phyloP scores from a whole-genome alignment of 192 early-diverging fungal species.

The Mycoemilia scoparia region DNA sequence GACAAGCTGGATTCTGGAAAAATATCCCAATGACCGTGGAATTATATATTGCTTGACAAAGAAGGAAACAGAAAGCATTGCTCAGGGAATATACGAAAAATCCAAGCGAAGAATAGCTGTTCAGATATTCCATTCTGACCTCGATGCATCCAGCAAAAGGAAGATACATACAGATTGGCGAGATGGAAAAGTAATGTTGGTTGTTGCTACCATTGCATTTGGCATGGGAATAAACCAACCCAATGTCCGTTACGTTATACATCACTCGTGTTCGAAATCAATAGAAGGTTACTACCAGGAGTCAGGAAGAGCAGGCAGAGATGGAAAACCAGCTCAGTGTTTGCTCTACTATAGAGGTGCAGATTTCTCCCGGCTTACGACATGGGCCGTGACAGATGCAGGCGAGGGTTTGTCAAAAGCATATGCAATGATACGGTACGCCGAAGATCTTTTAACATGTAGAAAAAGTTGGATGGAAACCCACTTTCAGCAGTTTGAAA shows the following conservation, averaged over 20 bases:
- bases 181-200: slow-evolving; percentile 12
- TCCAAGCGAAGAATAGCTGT: slow-evolving; percentile 28
- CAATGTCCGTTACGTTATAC: slow-evolving; percentile 31
- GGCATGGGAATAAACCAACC: slow-evolving; percentile 34
- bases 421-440: slow-evolving; percentile 40
- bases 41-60: slow-evolving; percentile 54
- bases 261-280: slow-evolving; percentile 26
- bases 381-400: slow-evolving; percentile 34
- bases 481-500: no score
- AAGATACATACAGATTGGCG: slow-evolving; percentile 25
- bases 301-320: slow-evolving; percentile 51
- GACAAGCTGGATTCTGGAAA: slow-evolving; percentile 33
- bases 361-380: slow-evolving; percentile 43
- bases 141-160: slow-evolving; percentile 26
- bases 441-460: no score
- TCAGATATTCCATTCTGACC: slow-evolving; percentile 45
- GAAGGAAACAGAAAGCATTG: slow-evolving; percentile 38
- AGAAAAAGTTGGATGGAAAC: no score
- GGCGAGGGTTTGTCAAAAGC: slow-evolving; percentile 37
- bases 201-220: slow-evolving; percentile 32
- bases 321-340: slow-evolving; percentile 48
- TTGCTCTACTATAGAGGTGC: slow-evolving; percentile 41
- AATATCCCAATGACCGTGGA: slow-evolving; percentile 30
- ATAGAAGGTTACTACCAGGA: slow-evolving; percentile 56
- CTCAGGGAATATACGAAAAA: slow-evolving; percentile 23